phyloP scores from a whole-genome alignment of 768 basidiomycete genomes.

The Lentinus tigrinus region DNA sequence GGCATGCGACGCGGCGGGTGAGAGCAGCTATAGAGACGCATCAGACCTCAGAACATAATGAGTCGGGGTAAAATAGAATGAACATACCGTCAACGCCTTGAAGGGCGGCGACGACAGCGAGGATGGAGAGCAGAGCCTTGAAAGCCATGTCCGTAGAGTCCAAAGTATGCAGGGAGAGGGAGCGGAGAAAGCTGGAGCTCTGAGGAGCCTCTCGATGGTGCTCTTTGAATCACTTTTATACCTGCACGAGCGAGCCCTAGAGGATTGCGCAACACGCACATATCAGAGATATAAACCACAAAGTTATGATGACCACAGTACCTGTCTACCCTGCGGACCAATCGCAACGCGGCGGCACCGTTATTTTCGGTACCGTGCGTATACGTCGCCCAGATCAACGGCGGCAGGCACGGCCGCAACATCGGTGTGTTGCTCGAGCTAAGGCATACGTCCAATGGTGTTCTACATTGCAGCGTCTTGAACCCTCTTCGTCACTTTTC shows the following conservation, averaged over 20 bases:
- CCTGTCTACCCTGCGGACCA: not conserved
- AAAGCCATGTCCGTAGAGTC: slow-evolving; percentile 19
- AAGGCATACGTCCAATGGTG: not conserved
- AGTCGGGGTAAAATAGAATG: not conserved
- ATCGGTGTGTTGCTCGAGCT: not conserved
- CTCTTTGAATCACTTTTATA: not conserved
- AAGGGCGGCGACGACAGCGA: slow-evolving; percentile 19
- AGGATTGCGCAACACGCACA: not conserved
- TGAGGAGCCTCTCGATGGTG: not conserved
- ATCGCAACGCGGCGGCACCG: not conserved
- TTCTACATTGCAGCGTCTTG: not conserved
- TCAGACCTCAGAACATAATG: not conserved
- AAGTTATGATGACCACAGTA: not conserved
- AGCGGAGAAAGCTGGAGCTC: not conserved
- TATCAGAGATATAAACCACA: not conserved
- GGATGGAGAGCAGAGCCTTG: slow-evolving; percentile 16
- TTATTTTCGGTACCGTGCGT: not conserved
- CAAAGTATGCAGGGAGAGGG: not conserved
- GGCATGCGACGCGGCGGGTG: slow-evolving; percentile 27
- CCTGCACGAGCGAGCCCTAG: not conserved
- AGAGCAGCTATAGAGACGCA: slow-evolving; percentile 16
- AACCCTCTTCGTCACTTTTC: not conserved
- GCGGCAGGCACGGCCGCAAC: not conserved
- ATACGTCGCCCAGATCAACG: not conserved
- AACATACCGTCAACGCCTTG: slow-evolving; percentile 15